Evolutionary conservation across 257 asterid genomes (phyloP).

Genomic region (Plantago ovata): DNA sequence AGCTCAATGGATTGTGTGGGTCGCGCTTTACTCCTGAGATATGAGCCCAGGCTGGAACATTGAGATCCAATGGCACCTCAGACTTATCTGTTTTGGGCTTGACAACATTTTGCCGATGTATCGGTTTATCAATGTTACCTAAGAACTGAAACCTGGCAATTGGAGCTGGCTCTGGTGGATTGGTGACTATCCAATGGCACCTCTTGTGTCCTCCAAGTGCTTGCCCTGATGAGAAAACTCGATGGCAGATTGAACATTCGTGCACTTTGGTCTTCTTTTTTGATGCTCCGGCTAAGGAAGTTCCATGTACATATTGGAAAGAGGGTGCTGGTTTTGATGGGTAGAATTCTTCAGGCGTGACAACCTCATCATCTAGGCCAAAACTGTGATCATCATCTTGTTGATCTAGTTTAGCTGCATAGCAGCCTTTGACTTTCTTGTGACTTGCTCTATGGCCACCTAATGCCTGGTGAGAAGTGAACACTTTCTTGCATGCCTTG

Average conservation of each 20-base stretch:
- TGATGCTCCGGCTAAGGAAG: constrained; percentile 39
- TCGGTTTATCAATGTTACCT: constrained; percentile 23
- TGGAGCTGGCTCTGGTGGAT: constrained; percentile 43
- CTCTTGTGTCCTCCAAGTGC: constrained; percentile 97
- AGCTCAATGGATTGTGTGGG: constrained; percentile 54
- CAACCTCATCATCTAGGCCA: constrained; percentile 34
- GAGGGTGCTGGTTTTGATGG: constrained; percentile 37
- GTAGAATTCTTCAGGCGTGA: constrained; percentile 40
- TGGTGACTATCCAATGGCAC: constrained; percentile 89
- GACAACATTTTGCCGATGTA: background rate
- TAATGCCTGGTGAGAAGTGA: constrained; percentile 88
- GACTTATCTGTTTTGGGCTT: constrained; percentile 20
- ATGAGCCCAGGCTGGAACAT: constrained; percentile 71
- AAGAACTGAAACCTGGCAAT: constrained; percentile 41
- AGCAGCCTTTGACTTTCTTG: constrained; percentile 88
- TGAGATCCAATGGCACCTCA: constrained; percentile 54
- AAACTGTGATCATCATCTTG: constrained; percentile 17
- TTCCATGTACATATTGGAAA: constrained; percentile 42
- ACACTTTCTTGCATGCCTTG: constrained; percentile 90
- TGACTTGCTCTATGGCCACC: constrained; percentile 97
- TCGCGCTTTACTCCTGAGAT: constrained; percentile 40
- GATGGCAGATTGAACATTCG: constrained; percentile 90
- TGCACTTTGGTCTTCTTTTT: constrained; percentile 68
- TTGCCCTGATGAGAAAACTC: constrained; percentile 80
- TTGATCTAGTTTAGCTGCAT: constrained; percentile 71